These are phyloP conservation scores for Paramyrothecium roridum DNA, from an alignment of 2,329 filamentous ascomycete species.

Conservation along the genomic window DNA sequence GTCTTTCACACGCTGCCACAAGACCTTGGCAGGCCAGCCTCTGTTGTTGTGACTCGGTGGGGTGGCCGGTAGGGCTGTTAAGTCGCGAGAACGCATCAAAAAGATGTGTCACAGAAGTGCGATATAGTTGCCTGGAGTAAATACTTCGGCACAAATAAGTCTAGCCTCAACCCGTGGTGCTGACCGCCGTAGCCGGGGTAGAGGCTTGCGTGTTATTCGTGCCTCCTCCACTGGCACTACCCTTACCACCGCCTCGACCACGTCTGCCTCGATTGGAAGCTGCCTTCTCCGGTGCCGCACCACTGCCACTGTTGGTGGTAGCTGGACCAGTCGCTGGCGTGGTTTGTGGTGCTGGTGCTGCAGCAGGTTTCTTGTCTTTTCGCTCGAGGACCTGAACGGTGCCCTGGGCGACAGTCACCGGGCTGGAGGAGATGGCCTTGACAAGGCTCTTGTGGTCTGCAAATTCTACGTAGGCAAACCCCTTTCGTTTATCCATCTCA, in stretches of 20 bases:
- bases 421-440: conserved; percentile 79
- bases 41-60: too few species aligned
- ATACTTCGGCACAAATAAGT: too few species aligned
- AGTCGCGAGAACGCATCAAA: too few species aligned
- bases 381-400: conserved; percentile 84
- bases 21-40: too few species aligned
- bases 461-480: conserved; percentile 92
- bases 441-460: conserved; percentile 66
- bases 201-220: conserved; percentile 5
- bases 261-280: conserved; percentile 25
- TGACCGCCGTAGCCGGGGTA: conserved; percentile 5
- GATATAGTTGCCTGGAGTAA: too few species aligned
- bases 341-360: conserved; percentile 6
- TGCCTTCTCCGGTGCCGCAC: conserved; percentile 22
- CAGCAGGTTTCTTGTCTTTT: conserved; percentile 54
- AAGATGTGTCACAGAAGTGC: too few species aligned
- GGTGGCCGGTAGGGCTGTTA: too few species aligned
- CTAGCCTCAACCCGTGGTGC: conserved; percentile 14
- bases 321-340: background rate
- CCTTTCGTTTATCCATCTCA: conserved; percentile 92
- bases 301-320: conserved; percentile 13
- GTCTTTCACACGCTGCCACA: too few species aligned
- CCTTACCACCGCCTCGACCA: conserved; percentile 22
- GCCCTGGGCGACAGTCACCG: conserved; percentile 77
- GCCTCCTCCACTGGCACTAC: conserved; percentile 14